A percentile compares a stretch with the other conserved stretches of the same genome.
Conservation (phyloP, 805 yeast species). For the Sugiyamaella qingdaonensis region DNA sequence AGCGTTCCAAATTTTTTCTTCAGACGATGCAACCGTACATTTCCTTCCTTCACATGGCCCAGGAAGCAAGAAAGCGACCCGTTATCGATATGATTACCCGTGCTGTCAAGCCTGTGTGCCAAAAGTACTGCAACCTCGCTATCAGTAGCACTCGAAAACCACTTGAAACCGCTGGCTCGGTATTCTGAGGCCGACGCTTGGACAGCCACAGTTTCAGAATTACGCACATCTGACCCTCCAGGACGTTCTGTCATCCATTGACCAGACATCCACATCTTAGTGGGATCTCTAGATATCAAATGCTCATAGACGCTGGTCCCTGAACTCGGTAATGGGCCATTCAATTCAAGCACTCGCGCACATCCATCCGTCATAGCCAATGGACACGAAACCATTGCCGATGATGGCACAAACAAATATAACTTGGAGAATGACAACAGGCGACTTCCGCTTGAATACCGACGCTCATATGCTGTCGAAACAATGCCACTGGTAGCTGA, state of each 20-base stretch:
- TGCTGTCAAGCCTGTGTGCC: constrained; percentile 24
- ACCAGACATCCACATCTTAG: constrained; percentile 31
- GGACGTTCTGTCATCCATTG: constrained; percentile 35
- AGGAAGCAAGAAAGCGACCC: constrained; percentile 28
- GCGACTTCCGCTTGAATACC: constrained; percentile 24
- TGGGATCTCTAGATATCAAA: constrained; percentile 27
- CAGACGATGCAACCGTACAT: constrained; percentile 26
- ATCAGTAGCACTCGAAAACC: constrained; percentile 34
- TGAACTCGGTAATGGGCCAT: constrained; percentile 1
- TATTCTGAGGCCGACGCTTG: constrained; percentile 11
- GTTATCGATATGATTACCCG: constrained; percentile 7
- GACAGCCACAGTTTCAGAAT: constrained; percentile 29
- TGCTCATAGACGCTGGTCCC: constrained; percentile 18
- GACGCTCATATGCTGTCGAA: constrained; percentile 28
- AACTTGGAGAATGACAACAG: constrained; percentile 26
- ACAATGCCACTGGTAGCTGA: constrained; percentile 24
- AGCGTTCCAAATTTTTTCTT: constrained; percentile 32
- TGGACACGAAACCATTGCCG: constrained; percentile 32
- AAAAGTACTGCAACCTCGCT: constrained; percentile 29
- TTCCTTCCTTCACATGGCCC: constrained; percentile 22
- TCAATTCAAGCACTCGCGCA: constrained; percentile 28
- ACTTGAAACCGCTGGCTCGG: constrained; percentile 28
- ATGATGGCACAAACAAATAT: constrained; percentile 28
- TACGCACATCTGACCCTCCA: constrained; percentile 32
- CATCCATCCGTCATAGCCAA: constrained; percentile 35